Base-by-base conservation (phyloP, 73 alveolate species). In the Symbiodinium natans region DNA sequence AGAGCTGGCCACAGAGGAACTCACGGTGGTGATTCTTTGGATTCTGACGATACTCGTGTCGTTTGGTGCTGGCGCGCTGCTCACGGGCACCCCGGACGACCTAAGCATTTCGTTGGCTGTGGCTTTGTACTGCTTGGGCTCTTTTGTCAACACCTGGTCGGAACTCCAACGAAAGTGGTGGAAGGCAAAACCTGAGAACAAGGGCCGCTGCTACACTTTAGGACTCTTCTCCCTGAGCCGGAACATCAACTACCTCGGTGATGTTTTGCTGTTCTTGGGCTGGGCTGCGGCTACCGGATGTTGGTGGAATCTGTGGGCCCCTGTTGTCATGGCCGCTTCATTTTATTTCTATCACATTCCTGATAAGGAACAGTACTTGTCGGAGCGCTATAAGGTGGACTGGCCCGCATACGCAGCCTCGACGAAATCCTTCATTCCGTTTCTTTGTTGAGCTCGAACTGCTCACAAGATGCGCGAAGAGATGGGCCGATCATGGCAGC, bases 91-190 rank as follows among this genome's bases (percentile, higher is more conserved):
- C 7, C 73, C 43, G 9, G 42, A 73, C 54, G 0, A 27, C 4
- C 31, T n/a, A 6, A 74, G 42, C 40, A 0, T 41, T 41, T 9
- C 23, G 54, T 4, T 92, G 40, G 83, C 98, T 2, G 33, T 25
- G 34, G 21, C 27, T 27, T 21, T 92, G 23, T 92, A 92, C 38
- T 29, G 23, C 40, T 8, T 92, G 10, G 98, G 98, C 25, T 92
- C 98, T 38, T 92, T 88, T 88, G 52, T 92, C 77, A 92, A 92
- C 89, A 92, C 41, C 38, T 92, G 90, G 90, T 92, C 98, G 15
- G 98, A 92, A 40, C 36, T 92, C 82, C 98, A 92, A 36, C 74
- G 98, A 31, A 92, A 92, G 39, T 92, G 98, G 98, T 92, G 98
- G 98, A 92, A 92, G 59, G 82, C 77, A 3, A 25, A 5, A 23